These are phyloP conservation scores for Plasmodium adleri DNA, from an alignment of 169 alveolate species.

Conservation along the genomic window DNA sequence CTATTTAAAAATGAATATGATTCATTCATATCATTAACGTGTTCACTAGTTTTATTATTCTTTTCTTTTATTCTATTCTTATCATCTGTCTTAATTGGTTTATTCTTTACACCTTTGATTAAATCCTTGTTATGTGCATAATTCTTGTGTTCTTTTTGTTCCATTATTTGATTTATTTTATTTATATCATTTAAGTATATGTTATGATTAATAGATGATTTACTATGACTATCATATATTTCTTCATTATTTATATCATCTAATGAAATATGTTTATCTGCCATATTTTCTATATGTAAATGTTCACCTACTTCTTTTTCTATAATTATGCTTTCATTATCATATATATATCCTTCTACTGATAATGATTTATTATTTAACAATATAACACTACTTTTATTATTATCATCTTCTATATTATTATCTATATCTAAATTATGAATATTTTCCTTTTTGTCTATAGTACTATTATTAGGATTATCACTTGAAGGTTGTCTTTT, in stretches of 20 bases:
- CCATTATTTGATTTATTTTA: neutral
- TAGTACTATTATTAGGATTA: neutral
- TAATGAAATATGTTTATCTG: neutral
- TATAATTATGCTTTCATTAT: slow-evolving; percentile 14
- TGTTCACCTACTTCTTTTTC: slow-evolving; percentile 65
- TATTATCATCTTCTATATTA: neutral
- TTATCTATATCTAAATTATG: neutral
- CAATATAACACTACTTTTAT: neutral
- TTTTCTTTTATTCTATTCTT: neutral
- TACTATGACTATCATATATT: slow-evolving; percentile 2
- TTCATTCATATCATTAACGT: neutral
- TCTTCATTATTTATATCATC: slow-evolving; percentile 19
- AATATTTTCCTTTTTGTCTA: neutral
- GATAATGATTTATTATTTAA: slow-evolving; percentile 10
- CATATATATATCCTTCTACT: slow-evolving; percentile 28
- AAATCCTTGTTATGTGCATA: neutral
- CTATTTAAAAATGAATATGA: neutral
- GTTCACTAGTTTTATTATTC: neutral
- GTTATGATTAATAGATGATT: neutral
- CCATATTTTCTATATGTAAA: slow-evolving; percentile 27
- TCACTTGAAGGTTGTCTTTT: neutral
- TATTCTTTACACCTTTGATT: too few species aligned
- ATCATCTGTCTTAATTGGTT: too few species aligned
- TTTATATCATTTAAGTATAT: neutral
- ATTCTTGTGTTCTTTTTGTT: neutral